Evolutionary conservation across 768 basidiomycete species (phyloP).

Genomic region (Mycena rosella): DNA sequence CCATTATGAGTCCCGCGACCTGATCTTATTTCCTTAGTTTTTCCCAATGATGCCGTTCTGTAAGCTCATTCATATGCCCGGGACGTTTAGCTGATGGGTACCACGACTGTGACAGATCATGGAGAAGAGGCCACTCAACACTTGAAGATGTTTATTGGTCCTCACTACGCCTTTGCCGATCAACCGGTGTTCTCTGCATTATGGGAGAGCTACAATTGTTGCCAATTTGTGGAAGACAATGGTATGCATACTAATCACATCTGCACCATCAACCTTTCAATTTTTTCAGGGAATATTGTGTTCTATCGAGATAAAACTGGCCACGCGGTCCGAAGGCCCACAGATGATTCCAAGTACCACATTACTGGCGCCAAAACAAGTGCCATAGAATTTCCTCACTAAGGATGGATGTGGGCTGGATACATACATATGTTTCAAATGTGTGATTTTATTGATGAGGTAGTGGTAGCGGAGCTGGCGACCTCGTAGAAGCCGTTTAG

Average conservation of each 20-base stretch:
- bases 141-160: constrained; percentile 62
- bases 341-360: neutral
- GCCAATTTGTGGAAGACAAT: constrained; percentile 70
- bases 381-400: too few relatives aligned
- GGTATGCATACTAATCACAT: constrained; percentile 43
- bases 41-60: constrained; percentile 71
- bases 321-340: constrained; percentile 51
- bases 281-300: constrained; percentile 52
- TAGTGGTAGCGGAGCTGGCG: too few relatives aligned
- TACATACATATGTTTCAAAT: too few relatives aligned
- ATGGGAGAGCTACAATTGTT: constrained; percentile 68
- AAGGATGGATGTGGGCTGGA: too few relatives aligned
- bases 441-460: too few relatives aligned
- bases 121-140: constrained; percentile 64
- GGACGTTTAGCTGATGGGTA: neutral
- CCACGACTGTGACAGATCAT: constrained; percentile 53
- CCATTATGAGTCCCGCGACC: neutral
- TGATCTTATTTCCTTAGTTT: constrained; percentile 53
- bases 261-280: neutral
- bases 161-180: constrained; percentile 61
- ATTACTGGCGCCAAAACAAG: too few relatives aligned
- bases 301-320: constrained; percentile 63
- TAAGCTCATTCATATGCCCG: constrained; percentile 45
- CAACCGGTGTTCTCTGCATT: constrained; percentile 60
- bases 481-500: too few relatives aligned